phyloP scores from a whole-genome alignment of 352 stramenopile species.

The Phytophthora europaea region DNA sequence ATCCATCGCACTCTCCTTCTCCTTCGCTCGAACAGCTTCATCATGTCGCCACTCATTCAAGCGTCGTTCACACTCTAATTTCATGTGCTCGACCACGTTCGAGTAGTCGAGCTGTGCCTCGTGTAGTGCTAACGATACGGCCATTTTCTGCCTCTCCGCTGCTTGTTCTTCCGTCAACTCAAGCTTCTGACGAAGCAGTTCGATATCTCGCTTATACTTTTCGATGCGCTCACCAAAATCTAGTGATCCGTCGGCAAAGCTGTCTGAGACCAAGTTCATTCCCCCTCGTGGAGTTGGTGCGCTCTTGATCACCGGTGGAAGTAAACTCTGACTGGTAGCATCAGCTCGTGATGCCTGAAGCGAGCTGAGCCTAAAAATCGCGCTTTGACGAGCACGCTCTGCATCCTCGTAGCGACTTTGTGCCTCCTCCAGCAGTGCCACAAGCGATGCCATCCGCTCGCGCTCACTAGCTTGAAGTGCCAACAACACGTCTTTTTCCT shows the following conservation, averaged over 20 bases:
- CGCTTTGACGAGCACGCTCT: conserved; percentile 63
- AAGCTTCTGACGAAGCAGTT: conserved; percentile 67
- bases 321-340: conserved; percentile 33
- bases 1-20: conserved; percentile 62
- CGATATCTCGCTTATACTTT: conserved; percentile 74
- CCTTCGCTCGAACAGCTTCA: conserved; percentile 62
- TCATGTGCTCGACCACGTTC: conserved; percentile 57
- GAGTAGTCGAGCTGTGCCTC: conserved; percentile 58
- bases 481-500: conserved; percentile 48
- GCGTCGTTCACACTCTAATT: conserved; percentile 56
- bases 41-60: conserved; percentile 66
- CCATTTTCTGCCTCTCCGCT: conserved; percentile 61
- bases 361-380: conserved; percentile 74
- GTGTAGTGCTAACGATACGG: conserved; percentile 59
- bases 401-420: conserved; percentile 63
- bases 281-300: conserved; percentile 2
- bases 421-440: conserved; percentile 47
- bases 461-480: conserved; percentile 45
- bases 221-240: conserved; percentile 56
- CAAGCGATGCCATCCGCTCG: conserved; percentile 45
- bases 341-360: conserved; percentile 53
- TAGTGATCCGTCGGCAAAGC: conserved; percentile 4
- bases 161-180: conserved; percentile 62
- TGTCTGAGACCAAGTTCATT: neutral
- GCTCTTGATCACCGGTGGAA: conserved; percentile 17